These are phyloP conservation scores for Pichia inconspicua DNA, from an alignment of 1,139 yeast species.

Conservation along the genomic window DNA sequence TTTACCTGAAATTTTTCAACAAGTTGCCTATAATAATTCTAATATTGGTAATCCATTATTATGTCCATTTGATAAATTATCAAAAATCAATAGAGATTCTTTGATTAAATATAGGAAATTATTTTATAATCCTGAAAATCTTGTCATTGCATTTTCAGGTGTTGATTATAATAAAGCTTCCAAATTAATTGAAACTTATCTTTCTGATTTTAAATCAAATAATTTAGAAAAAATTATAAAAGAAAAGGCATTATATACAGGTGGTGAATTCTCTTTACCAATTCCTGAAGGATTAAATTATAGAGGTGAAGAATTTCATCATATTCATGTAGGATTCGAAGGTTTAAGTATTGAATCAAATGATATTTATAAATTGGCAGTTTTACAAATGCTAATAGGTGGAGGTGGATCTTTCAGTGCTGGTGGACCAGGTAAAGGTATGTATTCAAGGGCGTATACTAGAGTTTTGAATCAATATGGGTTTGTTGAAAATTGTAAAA, in stretches of 20 bases:
- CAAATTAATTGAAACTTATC: conserved; percentile 50
- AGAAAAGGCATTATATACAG: conserved; percentile 57
- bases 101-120: conserved; percentile 55
- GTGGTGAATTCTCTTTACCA: conserved; percentile 71
- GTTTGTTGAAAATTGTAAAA: conserved; percentile 79
- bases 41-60: conserved; percentile 83
- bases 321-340: conserved; percentile 81
- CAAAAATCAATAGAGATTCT: conserved; percentile 43
- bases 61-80: conserved; percentile 67
- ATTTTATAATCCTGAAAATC: conserved; percentile 73
- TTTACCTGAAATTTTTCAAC: conserved; percentile 81
- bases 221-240: conserved; percentile 29
- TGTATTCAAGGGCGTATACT: conserved; percentile 91
- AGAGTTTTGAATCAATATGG: conserved; percentile 87
- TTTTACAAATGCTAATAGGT: conserved; percentile 86
- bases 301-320: conserved; percentile 68
- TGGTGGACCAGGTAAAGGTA: conserved; percentile 99
- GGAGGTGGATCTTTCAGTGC: conserved; percentile 98
- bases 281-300: conserved; percentile 63
- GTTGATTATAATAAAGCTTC: conserved; percentile 66
- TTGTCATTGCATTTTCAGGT: conserved; percentile 86
- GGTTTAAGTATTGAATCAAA: conserved; percentile 79
- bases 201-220: conserved; percentile 49
- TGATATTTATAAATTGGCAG: conserved; percentile 85
- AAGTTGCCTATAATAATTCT: conserved; percentile 63